phyloP scores from a whole-genome alignment of 83 land plant genomes.

The Picea abies region DNA sequence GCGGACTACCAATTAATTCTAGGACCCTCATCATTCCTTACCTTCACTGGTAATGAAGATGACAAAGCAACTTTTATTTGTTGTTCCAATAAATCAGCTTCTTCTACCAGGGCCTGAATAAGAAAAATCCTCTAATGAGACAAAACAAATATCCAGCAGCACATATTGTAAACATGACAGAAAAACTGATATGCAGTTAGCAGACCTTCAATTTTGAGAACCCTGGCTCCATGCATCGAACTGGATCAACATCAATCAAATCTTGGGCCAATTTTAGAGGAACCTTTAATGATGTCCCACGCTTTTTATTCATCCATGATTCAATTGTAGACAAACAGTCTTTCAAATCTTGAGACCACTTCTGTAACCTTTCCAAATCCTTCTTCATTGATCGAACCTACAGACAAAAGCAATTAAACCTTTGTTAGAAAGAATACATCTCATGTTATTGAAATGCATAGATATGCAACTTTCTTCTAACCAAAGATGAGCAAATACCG shows the following conservation, averaged over 20 bases:
- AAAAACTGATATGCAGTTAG: neutral
- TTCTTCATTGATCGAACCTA: no score
- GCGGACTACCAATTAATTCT: neutral
- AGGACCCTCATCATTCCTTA: neutral
- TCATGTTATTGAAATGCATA: no score
- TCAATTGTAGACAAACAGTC: no score
- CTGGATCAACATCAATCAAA: no score
- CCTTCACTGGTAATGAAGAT: constrained; percentile 16
- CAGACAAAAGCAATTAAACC: no score
- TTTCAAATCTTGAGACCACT: no score
- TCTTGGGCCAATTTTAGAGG: no score
- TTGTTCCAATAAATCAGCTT: constrained; percentile 27
- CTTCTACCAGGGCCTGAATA: constrained; percentile 47
- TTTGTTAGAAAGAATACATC: no score
- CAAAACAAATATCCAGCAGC: neutral
- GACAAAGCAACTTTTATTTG: constrained; percentile 42
- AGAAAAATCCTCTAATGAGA: neutral
- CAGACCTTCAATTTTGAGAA: constrained; percentile 49
- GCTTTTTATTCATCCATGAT: no score
- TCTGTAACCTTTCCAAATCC: no score
- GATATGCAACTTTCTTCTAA: no score
- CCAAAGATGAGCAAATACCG: constrained; percentile 32
- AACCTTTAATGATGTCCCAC: no score
- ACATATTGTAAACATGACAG: constrained; percentile 9
- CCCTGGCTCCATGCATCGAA: constrained; percentile 46